Conservation (phyloP, 1,139 yeast genomes). For the Hyphopichia buzzinii region DNA sequence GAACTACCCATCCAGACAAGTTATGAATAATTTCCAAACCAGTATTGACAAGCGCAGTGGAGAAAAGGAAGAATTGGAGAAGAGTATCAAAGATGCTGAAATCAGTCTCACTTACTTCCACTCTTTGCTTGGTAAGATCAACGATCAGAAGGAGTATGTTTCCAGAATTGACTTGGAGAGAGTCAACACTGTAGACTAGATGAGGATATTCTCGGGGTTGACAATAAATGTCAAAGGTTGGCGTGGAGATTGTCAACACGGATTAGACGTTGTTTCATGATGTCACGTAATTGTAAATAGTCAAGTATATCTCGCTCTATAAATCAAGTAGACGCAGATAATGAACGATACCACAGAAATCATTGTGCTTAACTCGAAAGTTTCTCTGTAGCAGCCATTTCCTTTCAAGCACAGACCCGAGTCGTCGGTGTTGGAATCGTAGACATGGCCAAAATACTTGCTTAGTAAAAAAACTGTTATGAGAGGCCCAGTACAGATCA, state of each 20-base stretch:
- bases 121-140: constrained; percentile 47
- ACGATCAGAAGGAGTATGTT: constrained; percentile 45
- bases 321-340: constrained; percentile 22
- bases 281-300: background rate
- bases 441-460: constrained; percentile 39
- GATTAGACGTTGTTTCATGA: background rate
- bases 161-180: constrained; percentile 55
- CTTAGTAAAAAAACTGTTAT: constrained; percentile 33
- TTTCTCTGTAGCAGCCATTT: constrained; percentile 35
- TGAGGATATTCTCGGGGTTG: background rate
- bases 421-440: constrained; percentile 33
- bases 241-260: background rate
- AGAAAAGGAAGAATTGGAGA: constrained; percentile 58
- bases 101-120: constrained; percentile 61
- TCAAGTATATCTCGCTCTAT: constrained; percentile 19
- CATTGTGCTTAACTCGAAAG: constrained; percentile 28
- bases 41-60: constrained; percentile 60
- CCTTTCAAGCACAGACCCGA: constrained; percentile 38
- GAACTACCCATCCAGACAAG: constrained; percentile 79
- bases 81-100: constrained; percentile 55
- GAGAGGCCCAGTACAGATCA: constrained; percentile 44
- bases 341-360: constrained; percentile 23
- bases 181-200: constrained; percentile 42
- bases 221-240: background rate
- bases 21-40: constrained; percentile 72